Conservation (phyloP, 2,329 filamentous ascomycete species). For the Pseudogymnoascus sp. region DNA sequence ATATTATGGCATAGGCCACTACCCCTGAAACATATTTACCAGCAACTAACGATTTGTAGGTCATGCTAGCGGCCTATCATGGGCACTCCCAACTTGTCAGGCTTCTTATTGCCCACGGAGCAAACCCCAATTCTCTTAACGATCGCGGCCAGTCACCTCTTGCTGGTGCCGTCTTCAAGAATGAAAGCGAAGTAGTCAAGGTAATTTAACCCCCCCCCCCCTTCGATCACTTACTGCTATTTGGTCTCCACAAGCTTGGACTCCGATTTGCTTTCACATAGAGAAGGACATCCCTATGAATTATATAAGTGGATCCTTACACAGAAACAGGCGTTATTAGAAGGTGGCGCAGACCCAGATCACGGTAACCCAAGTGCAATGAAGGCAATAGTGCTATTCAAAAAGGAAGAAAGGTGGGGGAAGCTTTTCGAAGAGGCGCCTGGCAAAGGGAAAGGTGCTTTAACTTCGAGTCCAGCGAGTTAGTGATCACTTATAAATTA, state of each 20-base stretch:
- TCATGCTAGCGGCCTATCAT: conserved; percentile 68
- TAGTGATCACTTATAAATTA: background rate
- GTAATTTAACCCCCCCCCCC: conserved; percentile 24
- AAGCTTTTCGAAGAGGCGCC: conserved; percentile 42
- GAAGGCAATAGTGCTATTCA: conserved; percentile 44
- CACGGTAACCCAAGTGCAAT: conserved; percentile 43
- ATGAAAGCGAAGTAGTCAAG: conserved; percentile 56
- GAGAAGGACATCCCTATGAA: background rate
- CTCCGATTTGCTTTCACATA: background rate
- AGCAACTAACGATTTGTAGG: conserved; percentile 29
- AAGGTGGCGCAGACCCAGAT: conserved; percentile 48
- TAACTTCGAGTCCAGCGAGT: background rate
- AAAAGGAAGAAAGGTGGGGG: conserved; percentile 44
- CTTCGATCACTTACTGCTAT: background rate
- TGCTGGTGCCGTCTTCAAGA: conserved; percentile 67
- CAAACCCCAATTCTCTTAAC: conserved; percentile 61
- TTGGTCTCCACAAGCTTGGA: background rate
- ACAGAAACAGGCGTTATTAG: conserved; percentile 32
- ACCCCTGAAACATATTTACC: background rate
- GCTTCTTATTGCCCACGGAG: conserved; percentile 54
- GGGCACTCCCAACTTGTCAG: conserved; percentile 54
- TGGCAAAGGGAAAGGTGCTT: conserved; percentile 38
- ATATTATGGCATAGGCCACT: background rate
- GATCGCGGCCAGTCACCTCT: conserved; percentile 61
- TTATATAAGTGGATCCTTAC: conserved; percentile 12